Evolutionary conservation across 805 yeast species (phyloP), one percentile per base, ranked within the genome.

Genomic region (Cyberlindnera meyerae): DNA sequence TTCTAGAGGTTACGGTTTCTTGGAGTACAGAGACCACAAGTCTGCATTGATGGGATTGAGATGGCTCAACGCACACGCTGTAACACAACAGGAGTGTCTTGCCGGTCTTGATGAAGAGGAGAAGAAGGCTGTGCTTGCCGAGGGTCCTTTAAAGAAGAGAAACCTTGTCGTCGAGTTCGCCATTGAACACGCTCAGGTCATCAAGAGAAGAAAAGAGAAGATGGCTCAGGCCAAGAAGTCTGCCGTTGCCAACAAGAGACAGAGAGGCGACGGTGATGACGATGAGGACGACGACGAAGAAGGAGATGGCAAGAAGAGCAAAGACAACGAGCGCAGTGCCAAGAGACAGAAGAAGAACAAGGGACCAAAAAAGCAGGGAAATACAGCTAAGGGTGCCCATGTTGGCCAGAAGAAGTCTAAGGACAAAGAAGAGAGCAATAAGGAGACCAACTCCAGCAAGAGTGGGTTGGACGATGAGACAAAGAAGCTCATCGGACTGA

Each of bases 11-110:
- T 93, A 90, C 54, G 98, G 98, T 45, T 90, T 93, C 70, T 62
- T 93, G 30, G 97, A 93, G 63, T 88, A 72, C 61, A 79, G 88
- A 62, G 95, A 89, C 61, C 98, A 93, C 61, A 83, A 82, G 61
- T 60, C 81, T 45, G 97, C 98, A 1, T 71, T 93, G 48, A 89
- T 88, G 97, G 97, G 95, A 2, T 73, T 93, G 39, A 78, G 98
- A 68, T 93, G 96, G 96, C 71, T 93, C 59, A 93, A 93, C 60
- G 96, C 95, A 7, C 96, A 90, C 57, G 81, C 76, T 54, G 95
- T 93, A 6, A 65, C 85, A 0, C 61, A 60, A 24, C 76, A 71
- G 8, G 97, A 89, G 60, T 73, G 87, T 27, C 41, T 71, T 15
- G 84, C 73, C 45, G 89, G 90, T n/a, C 57, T 82, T 40, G 63